Evolutionary conservation across 2,329 filamentous ascomycete species (phyloP), one percentile per base, ranked within the genome.

Genomic region (Colletotrichum euphorbiae): DNA sequence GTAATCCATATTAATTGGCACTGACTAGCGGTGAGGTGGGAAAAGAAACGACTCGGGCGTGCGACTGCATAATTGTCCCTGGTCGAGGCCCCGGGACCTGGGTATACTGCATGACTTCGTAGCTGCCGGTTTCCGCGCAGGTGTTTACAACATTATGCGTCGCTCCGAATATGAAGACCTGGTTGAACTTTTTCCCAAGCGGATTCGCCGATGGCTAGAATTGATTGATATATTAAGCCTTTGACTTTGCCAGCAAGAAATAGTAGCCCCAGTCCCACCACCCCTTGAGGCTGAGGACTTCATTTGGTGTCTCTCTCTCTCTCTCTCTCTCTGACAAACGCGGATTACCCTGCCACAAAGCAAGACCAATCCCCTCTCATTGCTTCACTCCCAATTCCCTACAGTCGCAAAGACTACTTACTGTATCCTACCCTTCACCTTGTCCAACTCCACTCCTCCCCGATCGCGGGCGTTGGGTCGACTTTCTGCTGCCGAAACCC

Each of bases 1-100:
- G n/a, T 31, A 46, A 31, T 67, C 31, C 50, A 56, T 51, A 45
- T 54, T 46, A 45, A 50, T 51, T 38, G 36, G 64, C 59, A 21
- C 61, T 52, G 65, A 68, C 28, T 68, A 58, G 65, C 65, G 65
- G 65, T 68, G 65, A 64, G 65, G 58, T 31, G 54, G 38, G 38
- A 57, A 67, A 68, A 64, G 62, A 31, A 46, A 45, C 15, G 51
- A 46, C 19, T 38, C 6, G 21, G 60, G 28, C 52, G 51, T 36
- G 50, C 43, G n/a, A 21, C 38, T 58, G 52, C 65, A 65, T 64
- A 45, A 38, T 28, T 46, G 52, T 51, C 61, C 65, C 51, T 57
- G 45, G 28, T 64, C 45, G n/a, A 11, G 46, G 65, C n/a, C 60
- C n/a, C n/a, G n/a, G n/a, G n/a, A n/a, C n/a, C 52, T 57, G 46